Conservation (phyloP, 2,329 filamentous ascomycete genomes). For the Escovopsis weberi region DNA sequence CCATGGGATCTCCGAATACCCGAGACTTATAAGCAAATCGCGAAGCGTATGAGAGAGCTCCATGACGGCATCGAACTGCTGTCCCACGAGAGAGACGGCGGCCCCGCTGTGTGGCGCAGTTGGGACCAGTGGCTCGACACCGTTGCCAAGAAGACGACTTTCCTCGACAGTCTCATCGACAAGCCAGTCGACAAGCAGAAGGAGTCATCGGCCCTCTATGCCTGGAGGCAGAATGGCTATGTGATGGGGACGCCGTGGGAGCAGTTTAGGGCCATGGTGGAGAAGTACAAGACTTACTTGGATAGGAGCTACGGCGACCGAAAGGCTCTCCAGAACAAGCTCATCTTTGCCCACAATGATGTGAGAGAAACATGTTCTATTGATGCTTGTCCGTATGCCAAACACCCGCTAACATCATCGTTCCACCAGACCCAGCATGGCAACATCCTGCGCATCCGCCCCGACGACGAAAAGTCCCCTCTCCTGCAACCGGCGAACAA, state of each 20-base stretch:
- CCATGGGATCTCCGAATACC: conserved; percentile 62
- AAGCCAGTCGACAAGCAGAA: conserved; percentile 16
- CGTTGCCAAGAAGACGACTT: conserved; percentile 43
- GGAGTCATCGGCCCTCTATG: conserved; percentile 19
- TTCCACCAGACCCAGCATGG: conserved; percentile 77
- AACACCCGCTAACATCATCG: conserved; percentile 1
- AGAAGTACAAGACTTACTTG: conserved; percentile 66
- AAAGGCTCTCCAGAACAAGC: conserved; percentile 51
- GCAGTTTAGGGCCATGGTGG: conserved; percentile 57
- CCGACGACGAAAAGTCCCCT: conserved; percentile 63
- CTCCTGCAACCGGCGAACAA: conserved; percentile 79
- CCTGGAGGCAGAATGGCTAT: conserved; percentile 57
- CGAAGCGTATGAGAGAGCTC: conserved; percentile 92
- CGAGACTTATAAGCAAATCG: conserved; percentile 81
- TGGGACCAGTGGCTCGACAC: conserved; percentile 84
- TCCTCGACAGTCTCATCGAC: conserved; percentile 44
- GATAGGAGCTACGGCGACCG: conserved; percentile 53
- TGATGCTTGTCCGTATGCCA: too few species aligned
- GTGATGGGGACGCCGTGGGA: conserved; percentile 78
- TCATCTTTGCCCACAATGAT: conserved; percentile 97
- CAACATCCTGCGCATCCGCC: conserved; percentile 69
- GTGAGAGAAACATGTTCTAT: conserved; percentile 33
- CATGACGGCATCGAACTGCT: conserved; percentile 87
- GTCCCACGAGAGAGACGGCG: conserved; percentile 58
- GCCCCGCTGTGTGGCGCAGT: conserved; percentile 76